Percentiles rank a stretch among this genome's conserved stretches.
Conservation (phyloP, 2,329 filamentous ascomycete species). For the Fusarium kyushuense region DNA sequence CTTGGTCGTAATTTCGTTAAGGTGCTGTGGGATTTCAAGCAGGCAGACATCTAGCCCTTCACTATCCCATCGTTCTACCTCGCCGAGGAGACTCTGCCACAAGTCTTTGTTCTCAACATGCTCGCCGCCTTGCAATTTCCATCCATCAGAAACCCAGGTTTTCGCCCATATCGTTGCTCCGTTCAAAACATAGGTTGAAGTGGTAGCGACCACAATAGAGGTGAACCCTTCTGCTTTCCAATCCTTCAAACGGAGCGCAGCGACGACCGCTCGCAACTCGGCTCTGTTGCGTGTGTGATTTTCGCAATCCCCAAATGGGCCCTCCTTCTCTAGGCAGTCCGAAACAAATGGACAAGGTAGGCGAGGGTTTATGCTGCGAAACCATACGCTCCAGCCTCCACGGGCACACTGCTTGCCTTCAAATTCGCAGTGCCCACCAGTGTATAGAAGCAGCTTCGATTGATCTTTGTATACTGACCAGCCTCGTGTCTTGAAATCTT, state of each 20-base stretch:
- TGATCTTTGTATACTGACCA: not conserved
- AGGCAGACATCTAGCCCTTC: not conserved
- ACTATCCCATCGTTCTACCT: not conserved
- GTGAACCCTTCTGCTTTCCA: not conserved
- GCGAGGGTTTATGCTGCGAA: accelerated
- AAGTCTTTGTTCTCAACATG: not conserved
- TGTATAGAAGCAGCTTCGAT: not conserved
- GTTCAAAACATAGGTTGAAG: not conserved
- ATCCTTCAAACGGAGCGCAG: not conserved
- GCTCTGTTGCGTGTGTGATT: not conserved
- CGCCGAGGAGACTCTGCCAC: not conserved
- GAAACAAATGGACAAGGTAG: accelerated
- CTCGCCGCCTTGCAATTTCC: not conserved
- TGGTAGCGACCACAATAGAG: not conserved
- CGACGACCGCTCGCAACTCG: not conserved
- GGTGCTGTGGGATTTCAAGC: not conserved
- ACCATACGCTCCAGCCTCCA: not conserved
- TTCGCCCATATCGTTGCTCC: not conserved
- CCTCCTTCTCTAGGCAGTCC: not conserved
- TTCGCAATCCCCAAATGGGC: not conserved
- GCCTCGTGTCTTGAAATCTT: too few species aligned
- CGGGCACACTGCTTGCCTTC: not conserved
- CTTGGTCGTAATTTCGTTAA: too few species aligned
- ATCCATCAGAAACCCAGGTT: not conserved
- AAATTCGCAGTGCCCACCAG: not conserved